Evolutionary conservation across 2,329 filamentous ascomycete genomes (phyloP).

Genomic region (Cercospora sojina): DNA sequence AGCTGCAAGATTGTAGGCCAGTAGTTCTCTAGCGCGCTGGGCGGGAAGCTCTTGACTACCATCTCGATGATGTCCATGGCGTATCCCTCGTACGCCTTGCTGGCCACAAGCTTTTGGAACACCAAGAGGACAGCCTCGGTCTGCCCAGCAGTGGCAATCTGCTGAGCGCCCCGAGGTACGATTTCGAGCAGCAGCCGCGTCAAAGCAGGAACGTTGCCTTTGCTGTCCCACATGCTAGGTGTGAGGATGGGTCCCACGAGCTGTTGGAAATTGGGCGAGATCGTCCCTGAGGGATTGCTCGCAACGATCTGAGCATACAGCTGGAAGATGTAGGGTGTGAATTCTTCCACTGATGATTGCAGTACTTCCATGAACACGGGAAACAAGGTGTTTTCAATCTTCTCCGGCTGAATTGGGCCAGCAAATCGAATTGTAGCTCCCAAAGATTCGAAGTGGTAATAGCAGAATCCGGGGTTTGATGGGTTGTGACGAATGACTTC

Average conservation of each 20-base stretch:
- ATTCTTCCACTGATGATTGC: conserved; percentile 82
- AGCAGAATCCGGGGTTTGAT: conserved; percentile 96
- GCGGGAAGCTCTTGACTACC: conserved; percentile 69
- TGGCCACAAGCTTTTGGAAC: conserved; percentile 83
- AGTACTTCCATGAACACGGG: conserved; percentile 78
- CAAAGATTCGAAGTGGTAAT: conserved; percentile 94
- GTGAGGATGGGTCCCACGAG: conserved; percentile 76
- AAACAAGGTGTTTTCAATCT: conserved; percentile 79
- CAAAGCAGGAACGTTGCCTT: conserved; percentile 89
- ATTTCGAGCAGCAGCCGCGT: conserved; percentile 81
- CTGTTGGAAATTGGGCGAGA: conserved; percentile 77
- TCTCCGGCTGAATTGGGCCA: conserved; percentile 65
- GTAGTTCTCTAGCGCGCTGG: conserved; percentile 72
- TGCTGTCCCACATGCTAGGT: conserved; percentile 84
- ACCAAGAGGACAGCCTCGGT: conserved; percentile 88
- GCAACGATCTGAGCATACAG: conserved; percentile 89
- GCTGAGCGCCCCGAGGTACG: conserved; percentile 70
- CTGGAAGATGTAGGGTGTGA: conserved; percentile 95
- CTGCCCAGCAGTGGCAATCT: conserved; percentile 76
- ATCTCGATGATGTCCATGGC: conserved; percentile 89
- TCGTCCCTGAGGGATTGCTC: conserved; percentile 72
- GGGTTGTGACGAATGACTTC: conserved; percentile 91
- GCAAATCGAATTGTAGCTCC: conserved; percentile 82
- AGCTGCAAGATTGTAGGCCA: conserved; percentile 78
- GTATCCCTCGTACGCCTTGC: conserved; percentile 79